A percentile compares a stretch with the other conserved stretches of the same genome.
Evolutionary conservation across 2,329 filamentous ascomycete species (phyloP).

Genomic region (Penicillium occitanis): DNA sequence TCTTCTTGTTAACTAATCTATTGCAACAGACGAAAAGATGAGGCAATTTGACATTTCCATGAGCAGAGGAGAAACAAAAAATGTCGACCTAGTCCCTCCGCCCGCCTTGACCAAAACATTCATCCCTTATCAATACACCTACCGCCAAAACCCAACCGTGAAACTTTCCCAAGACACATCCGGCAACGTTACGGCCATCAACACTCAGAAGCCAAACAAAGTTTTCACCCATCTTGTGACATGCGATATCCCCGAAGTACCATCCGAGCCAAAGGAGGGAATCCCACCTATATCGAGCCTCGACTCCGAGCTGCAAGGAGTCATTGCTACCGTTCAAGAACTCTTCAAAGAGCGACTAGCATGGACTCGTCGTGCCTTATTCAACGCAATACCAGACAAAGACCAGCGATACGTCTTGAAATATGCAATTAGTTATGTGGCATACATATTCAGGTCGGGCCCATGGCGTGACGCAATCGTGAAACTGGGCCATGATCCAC

Average conservation of each 20-base stretch:
- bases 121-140: slow-evolving; percentile 69
- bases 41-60: slow-evolving; percentile 67
- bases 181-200: slow-evolving; percentile 61
- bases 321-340: slow-evolving; percentile 63
- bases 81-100: slow-evolving; percentile 74
- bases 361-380: slow-evolving; percentile 79
- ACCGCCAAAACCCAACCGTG: slow-evolving; percentile 81
- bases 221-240: slow-evolving; percentile 60
- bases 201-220: slow-evolving; percentile 58
- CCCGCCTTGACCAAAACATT: slow-evolving; percentile 73
- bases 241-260: slow-evolving; percentile 62
- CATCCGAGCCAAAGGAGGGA: slow-evolving; percentile 59
- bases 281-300: slow-evolving; percentile 52
- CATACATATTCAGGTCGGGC: slow-evolving; percentile 88
- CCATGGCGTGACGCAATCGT: slow-evolving; percentile 89
- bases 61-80: slow-evolving; percentile 57
- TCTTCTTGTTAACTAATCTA: not conserved
- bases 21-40: slow-evolving; percentile 53
- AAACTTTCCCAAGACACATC: slow-evolving; percentile 59
- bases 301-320: slow-evolving; percentile 60
- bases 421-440: slow-evolving; percentile 76
- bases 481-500: slow-evolving; percentile 81
- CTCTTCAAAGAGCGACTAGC: slow-evolving; percentile 74
- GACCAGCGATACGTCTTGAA: slow-evolving; percentile 61
- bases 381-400: slow-evolving; percentile 64